Conservation (phyloP, 139 green algal genomes). For the Chlamydomonas eustigma region DNA sequence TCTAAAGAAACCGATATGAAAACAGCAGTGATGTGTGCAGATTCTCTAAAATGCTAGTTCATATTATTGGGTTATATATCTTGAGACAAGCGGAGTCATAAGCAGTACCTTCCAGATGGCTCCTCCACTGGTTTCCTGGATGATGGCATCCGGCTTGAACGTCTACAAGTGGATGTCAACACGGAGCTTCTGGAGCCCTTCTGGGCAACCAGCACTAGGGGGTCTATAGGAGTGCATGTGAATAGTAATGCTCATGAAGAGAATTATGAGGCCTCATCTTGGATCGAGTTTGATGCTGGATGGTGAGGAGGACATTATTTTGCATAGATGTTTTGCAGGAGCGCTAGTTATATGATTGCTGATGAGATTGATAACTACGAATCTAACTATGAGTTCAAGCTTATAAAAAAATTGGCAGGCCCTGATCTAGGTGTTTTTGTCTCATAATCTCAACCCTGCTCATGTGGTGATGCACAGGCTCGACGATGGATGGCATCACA, state of each 20-base stretch:
- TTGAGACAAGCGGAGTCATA: too few relatives aligned
- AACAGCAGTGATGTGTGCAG: too few relatives aligned
- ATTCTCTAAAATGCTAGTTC: too few relatives aligned
- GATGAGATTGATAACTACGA: too few relatives aligned
- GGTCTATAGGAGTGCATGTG: slow-evolving; percentile 74
- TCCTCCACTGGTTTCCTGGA: slow-evolving; percentile 53
- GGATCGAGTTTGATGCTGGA: slow-evolving; percentile 70
- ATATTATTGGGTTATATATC: too few relatives aligned
- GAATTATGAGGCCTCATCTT: slow-evolving; percentile 48
- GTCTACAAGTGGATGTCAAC: slow-evolving; percentile 22
- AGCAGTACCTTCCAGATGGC: too few relatives aligned
- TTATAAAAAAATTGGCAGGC: too few relatives aligned
- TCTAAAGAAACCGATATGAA: too few relatives aligned
- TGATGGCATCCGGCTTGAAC: slow-evolving; percentile 77
- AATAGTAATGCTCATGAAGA: slow-evolving; percentile 71
- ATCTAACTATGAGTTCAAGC: too few relatives aligned
- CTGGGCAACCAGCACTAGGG: slow-evolving; percentile 36
- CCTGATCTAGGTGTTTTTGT: too few relatives aligned
- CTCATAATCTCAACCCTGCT: too few relatives aligned
- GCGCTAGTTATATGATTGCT: slow-evolving; percentile 8
- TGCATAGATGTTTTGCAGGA: not conserved
- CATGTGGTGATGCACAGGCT: too few relatives aligned
- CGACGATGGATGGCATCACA: slow-evolving; percentile 78
- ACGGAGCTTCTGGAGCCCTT: slow-evolving; percentile 8
- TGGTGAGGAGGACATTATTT: slow-evolving; percentile 36